Evolutionary conservation across 169 alveolate species (phyloP).

Genomic region (Plasmodium chabaudi): DNA sequence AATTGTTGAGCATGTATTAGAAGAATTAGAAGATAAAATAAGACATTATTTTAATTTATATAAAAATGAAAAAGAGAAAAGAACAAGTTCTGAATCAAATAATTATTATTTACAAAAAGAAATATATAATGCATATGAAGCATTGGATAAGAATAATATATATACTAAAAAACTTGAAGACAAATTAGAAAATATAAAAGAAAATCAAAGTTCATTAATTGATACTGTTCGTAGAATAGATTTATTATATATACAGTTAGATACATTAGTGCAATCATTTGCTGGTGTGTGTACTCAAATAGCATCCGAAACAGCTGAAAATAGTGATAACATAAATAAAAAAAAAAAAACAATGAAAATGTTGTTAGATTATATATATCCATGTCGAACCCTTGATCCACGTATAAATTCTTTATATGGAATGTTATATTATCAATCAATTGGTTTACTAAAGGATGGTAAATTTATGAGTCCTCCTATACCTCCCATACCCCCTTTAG

Average conservation of each 20-base stretch:
- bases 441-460: slow-evolving; percentile 63
- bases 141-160: slow-evolving; percentile 79
- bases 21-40: slow-evolving; percentile 86
- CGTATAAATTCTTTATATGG: slow-evolving; percentile 88
- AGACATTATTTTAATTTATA: slow-evolving; percentile 86
- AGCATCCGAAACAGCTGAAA: slow-evolving; percentile 74
- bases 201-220: slow-evolving; percentile 85
- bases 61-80: slow-evolving; percentile 85
- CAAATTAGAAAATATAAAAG: slow-evolving; percentile 84
- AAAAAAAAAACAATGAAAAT: slow-evolving; percentile 81
- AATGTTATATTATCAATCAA: slow-evolving; percentile 82
- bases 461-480: slow-evolving; percentile 58
- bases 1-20: slow-evolving; percentile 87
- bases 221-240: slow-evolving; percentile 89
- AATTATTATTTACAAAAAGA: slow-evolving; percentile 87
- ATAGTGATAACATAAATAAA: slow-evolving; percentile 42
- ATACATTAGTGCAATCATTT: slow-evolving; percentile 90
- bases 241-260: slow-evolving; percentile 87
- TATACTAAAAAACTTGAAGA: slow-evolving; percentile 78
- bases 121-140: slow-evolving; percentile 77
- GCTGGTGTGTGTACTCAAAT: slow-evolving; percentile 91
- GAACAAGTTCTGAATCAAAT: slow-evolving; percentile 83
- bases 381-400: slow-evolving; percentile 89
- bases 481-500: slow-evolving; percentile 73
- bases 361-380: slow-evolving; percentile 88